Percentiles rank a stretch among this genome's conserved stretches.
phyloP scores from a whole-genome alignment of 192 early-diverging fungal species.

The Coemansia reversa region DNA sequence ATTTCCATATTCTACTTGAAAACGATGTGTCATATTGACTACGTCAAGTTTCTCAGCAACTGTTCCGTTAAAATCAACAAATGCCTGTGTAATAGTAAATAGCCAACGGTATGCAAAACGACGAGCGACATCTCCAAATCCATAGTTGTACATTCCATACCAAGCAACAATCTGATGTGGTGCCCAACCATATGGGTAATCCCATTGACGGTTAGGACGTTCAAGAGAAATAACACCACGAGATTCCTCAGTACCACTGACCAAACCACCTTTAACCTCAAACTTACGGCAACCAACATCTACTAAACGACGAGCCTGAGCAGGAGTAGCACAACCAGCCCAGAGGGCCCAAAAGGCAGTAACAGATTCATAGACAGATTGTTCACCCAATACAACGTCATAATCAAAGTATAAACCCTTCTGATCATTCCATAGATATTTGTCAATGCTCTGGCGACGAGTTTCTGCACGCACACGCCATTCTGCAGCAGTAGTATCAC shows the following conservation, averaged over 20 bases:
- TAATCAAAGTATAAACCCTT: slow-evolving; percentile 87
- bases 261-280: slow-evolving; percentile 88
- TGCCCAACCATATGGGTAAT: slow-evolving; percentile 94
- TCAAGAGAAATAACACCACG: slow-evolving; percentile 77
- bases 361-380: slow-evolving; percentile 81
- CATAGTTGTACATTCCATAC: slow-evolving; percentile 86
- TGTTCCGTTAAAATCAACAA: slow-evolving; percentile 96
- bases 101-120: slow-evolving; percentile 94
- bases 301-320: slow-evolving; percentile 78
- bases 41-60: slow-evolving; percentile 99
- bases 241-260: slow-evolving; percentile 88
- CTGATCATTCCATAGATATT: slow-evolving; percentile 82
- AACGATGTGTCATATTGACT: slow-evolving; percentile 82
- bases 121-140: slow-evolving; percentile 66
- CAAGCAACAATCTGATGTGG: slow-evolving; percentile 99
- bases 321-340: slow-evolving; percentile 74
- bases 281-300: slow-evolving; percentile 69
- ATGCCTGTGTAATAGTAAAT: slow-evolving; percentile 89
- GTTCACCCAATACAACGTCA: slow-evolving; percentile 67
- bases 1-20: slow-evolving; percentile 96
- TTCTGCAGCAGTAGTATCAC: slow-evolving; percentile 52
- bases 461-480: slow-evolving; percentile 67
- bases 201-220: slow-evolving; percentile 95
- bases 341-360: slow-evolving; percentile 92
- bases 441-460: slow-evolving; percentile 67